These are phyloP conservation scores for Knoxia roxburghii DNA, from an alignment of 257 asterid species.

Conservation along the genomic window DNA sequence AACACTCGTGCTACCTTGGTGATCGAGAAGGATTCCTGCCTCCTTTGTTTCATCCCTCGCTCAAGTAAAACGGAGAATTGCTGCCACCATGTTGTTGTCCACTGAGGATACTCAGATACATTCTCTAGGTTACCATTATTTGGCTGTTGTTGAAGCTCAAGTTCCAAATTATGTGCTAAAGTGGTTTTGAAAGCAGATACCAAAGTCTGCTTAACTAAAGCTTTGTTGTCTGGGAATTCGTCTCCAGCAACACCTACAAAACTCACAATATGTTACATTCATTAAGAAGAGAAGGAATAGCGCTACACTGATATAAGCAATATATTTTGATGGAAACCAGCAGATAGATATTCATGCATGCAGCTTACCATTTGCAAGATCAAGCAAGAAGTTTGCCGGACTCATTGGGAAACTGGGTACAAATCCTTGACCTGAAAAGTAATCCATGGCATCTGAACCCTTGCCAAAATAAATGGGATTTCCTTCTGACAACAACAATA, in stretches of 20 bases:
- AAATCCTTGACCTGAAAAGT: slow-evolving; percentile 50
- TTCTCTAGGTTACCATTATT: not conserved
- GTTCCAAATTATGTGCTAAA: slow-evolving; percentile 28
- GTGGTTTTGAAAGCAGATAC: slow-evolving; percentile 38
- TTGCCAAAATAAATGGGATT: slow-evolving; percentile 60
- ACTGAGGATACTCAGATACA: slow-evolving; percentile 16
- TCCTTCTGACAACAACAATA: slow-evolving; percentile 62
- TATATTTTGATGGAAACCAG: not conserved
- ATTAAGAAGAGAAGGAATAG: too few relatives aligned
- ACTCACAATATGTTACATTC: too few relatives aligned
- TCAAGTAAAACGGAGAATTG: slow-evolving; percentile 57
- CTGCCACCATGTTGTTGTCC: slow-evolving; percentile 71
- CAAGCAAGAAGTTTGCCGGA: slow-evolving; percentile 80
- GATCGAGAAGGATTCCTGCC: slow-evolving; percentile 57
- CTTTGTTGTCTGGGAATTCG: slow-evolving; percentile 41
- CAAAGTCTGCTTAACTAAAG: slow-evolving; percentile 38
- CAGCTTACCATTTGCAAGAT: slow-evolving; percentile 67
- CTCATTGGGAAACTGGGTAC: slow-evolving; percentile 62
- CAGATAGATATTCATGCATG: too few relatives aligned
- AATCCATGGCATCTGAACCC: slow-evolving; percentile 43
- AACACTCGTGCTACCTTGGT: slow-evolving; percentile 53
- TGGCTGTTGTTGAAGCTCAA: slow-evolving; percentile 27
- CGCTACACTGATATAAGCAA: too few relatives aligned
- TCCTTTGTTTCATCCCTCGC: slow-evolving; percentile 71
- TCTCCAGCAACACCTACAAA: slow-evolving; percentile 44